These are phyloP conservation scores for Hortiboletus flavorubellus DNA, from an alignment of 768 basidiomycete species.

Conservation along the genomic window DNA sequence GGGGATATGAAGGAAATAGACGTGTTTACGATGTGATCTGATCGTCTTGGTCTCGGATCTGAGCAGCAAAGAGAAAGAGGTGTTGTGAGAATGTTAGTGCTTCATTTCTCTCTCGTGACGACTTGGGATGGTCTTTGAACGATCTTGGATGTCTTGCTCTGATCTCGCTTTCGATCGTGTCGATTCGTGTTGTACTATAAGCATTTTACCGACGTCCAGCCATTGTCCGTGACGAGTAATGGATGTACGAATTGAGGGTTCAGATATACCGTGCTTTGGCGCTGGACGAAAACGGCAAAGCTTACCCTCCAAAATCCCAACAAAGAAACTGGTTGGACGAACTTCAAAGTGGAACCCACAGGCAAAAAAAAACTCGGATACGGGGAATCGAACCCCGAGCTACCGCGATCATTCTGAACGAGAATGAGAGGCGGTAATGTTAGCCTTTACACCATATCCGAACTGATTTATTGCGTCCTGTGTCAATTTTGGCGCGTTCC, in stretches of 20 bases:
- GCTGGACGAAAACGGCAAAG: too few species aligned
- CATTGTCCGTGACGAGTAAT: too few species aligned
- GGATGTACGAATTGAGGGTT: too few species aligned
- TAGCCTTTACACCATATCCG: conserved; percentile 62
- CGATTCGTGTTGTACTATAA: too few species aligned
- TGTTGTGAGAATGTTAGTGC: neutral
- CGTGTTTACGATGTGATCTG: conserved; percentile 33
- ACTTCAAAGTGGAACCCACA: too few species aligned
- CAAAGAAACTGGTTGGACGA: too few species aligned
- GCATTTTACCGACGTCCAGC: too few species aligned
- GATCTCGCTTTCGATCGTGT: neutral
- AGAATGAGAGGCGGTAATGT: conserved; percentile 57
- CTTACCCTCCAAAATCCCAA: too few species aligned
- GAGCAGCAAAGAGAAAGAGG: neutral
- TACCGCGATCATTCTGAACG: conserved; percentile 26
- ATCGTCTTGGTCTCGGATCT: neutral
- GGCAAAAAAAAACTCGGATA: conserved; percentile 21
- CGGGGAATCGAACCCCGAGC: conserved; percentile 38
- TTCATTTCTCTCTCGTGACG: neutral
- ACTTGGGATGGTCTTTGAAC: neutral
- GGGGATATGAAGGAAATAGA: conserved; percentile 34
- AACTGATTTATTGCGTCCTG: neutral
- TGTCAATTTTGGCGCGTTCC: too few species aligned
- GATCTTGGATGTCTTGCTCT: neutral
- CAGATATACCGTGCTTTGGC: too few species aligned